These are phyloP conservation scores for Solanum piurae DNA, from an alignment of 257 asterid genomes.

Conservation along the genomic window DNA sequence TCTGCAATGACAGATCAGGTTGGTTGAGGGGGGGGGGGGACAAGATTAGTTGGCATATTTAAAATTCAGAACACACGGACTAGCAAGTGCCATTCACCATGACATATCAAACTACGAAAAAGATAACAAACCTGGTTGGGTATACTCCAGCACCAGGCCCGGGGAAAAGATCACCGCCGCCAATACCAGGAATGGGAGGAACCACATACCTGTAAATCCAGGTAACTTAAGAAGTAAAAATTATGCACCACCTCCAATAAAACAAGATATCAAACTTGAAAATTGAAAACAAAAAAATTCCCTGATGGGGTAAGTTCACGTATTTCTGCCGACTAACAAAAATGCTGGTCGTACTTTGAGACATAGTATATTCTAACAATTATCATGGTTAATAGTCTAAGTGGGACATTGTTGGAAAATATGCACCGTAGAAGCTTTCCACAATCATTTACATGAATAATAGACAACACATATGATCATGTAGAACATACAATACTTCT, in stretches of 20 bases:
- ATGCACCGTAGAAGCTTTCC: background rate
- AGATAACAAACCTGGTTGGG: constrained; percentile 45
- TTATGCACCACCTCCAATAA: background rate
- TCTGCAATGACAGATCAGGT: constrained; percentile 5
- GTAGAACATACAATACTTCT: background rate
- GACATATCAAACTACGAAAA: background rate
- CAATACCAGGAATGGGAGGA: constrained; percentile 43
- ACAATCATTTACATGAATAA: background rate
- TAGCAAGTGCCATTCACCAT: background rate
- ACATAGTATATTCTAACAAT: background rate
- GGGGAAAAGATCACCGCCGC: constrained; percentile 46
- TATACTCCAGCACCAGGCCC: constrained; percentile 73
- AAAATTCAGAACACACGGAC: background rate
- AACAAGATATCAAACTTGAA: background rate
- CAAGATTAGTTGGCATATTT: background rate
- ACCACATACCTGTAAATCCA: constrained; percentile 25
- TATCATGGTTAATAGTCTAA: background rate
- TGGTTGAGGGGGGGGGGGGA: background rate
- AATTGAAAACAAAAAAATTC: background rate
- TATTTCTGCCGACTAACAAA: background rate
- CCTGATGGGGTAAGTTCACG: background rate
- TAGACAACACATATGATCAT: background rate
- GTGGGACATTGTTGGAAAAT: background rate
- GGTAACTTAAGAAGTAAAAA: background rate
- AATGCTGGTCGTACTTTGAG: background rate